Base-by-base conservation (phyloP, 2,329 filamentous ascomycete genomes). In the Ascosphaera aggregata region DNA sequence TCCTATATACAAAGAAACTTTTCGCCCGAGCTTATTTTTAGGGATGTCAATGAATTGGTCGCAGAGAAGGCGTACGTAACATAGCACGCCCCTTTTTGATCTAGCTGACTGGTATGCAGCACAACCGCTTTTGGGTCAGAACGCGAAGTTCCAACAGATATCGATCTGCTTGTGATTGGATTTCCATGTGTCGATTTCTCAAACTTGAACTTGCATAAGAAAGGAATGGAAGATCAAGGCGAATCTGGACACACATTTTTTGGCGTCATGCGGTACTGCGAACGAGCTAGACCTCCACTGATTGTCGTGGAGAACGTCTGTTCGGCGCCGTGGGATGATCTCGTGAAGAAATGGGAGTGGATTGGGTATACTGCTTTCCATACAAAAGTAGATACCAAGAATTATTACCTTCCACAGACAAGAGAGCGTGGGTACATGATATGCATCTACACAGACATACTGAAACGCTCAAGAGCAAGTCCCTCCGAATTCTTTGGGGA, bases 141-240 rank as follows among this genome's bases (percentile, higher is more conserved):
- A 37, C 61, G 61, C 3, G 39, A 53, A 1, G 67, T 82, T 1
- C 76, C 76, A 0, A 53, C 52, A 0, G 49, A 65, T 9, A 54
- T 72, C 1, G 74, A 85, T 44, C 50, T 86, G 0, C 56, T 86
- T 1, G 59, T 85, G 35, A 75, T 75, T 4, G 80, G 80, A 0
- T 80, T 76, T 34, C 74, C 76, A 0, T 89, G 80, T 46, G 76
- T 80, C 2, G 79, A 85, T 47, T 80, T 77, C 45, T 85, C 79
- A 0, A 49, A 45, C 0, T 53, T 84, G 22, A 86, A 84, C 51
- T 67, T 59, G 38, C 52, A 60, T 3, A 58, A 58, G 13, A 71
- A 71, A 41, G 53, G 54, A 0, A 51, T 74, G 0, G 55, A 63
- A 1, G 60, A 67, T 5, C 56, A 64, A 11, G 76, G 76, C 2